These are phyloP conservation scores for Aspergillus fijiensis DNA, from an alignment of 2,329 filamentous ascomycete genomes.

Conservation along the genomic window DNA sequence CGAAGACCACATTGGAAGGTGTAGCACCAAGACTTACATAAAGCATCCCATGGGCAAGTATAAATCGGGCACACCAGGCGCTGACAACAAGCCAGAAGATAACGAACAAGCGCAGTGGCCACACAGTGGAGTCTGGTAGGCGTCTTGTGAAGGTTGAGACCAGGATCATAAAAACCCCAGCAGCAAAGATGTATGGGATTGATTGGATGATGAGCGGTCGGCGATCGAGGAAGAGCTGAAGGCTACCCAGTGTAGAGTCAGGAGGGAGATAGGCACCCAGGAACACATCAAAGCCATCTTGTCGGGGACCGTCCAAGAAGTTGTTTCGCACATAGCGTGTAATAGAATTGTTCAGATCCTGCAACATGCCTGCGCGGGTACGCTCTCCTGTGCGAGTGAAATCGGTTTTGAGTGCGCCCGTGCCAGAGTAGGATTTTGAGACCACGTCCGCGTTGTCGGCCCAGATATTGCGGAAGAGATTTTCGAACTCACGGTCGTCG, in stretches of 20 bases:
- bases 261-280: conserved; percentile 80
- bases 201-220: conserved; percentile 85
- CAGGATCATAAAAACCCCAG: conserved; percentile 79
- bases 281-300: conserved; percentile 95
- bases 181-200: conserved; percentile 86
- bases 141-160: conserved; percentile 72
- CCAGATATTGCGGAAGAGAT: conserved; percentile 95
- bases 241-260: conserved; percentile 67
- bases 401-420: conserved; percentile 96
- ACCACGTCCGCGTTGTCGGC: conserved; percentile 97
- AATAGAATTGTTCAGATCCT: conserved; percentile 83
- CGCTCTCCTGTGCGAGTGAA: conserved; percentile 91
- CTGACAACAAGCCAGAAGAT: conserved; percentile 72
- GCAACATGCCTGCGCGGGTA: conserved; percentile 78
- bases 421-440: conserved; percentile 88
- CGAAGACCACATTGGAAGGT: not conserved
- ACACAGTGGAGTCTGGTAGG: conserved; percentile 69
- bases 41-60: conserved; percentile 81
- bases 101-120: conserved; percentile 79
- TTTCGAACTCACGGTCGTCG: conserved; percentile 79
- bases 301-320: conserved; percentile 86
- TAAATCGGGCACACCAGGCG: conserved; percentile 72
- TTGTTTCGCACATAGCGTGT: conserved; percentile 93
- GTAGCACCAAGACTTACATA: conserved; percentile 66
- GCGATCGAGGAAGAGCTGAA: conserved; percentile 77